Percentiles rank a stretch among this genome's conserved stretches.
Conservation (phyloP, 2,329 filamentous ascomycete genomes). For the Fusarium penzigii region DNA sequence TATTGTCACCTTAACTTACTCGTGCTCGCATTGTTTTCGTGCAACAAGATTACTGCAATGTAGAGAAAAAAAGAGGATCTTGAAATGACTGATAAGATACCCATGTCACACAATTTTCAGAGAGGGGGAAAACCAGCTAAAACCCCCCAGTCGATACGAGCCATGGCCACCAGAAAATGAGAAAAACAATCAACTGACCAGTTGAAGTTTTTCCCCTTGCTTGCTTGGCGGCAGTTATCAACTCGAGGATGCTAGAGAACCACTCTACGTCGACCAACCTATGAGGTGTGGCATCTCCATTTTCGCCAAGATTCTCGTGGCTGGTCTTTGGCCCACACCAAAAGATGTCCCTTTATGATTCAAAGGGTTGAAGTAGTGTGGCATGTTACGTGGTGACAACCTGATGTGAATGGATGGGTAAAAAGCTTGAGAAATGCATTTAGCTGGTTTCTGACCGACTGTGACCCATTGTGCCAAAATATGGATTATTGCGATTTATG, state of each 20-base stretch:
- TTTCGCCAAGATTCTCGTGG: constrained; percentile 17
- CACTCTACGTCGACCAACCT: background rate
- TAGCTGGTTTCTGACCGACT: too few species aligned
- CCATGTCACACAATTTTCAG: background rate
- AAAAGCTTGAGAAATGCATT: too few species aligned
- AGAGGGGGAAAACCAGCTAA: too few species aligned
- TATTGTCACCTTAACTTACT: background rate
- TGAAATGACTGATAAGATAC: background rate
- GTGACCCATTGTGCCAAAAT: too few species aligned
- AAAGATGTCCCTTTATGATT: constrained; percentile 7
- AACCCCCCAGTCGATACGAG: background rate
- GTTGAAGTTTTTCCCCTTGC: background rate
- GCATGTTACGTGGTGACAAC: background rate
- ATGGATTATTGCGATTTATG: too few species aligned
- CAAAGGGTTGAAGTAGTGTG: background rate
- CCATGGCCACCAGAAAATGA: background rate
- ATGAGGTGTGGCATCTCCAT: constrained; percentile 5
- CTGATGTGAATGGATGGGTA: too few species aligned
- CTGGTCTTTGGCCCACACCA: constrained; percentile 17
- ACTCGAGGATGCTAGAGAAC: background rate
- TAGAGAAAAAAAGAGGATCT: background rate
- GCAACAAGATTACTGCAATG: background rate
- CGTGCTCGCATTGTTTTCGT: background rate
- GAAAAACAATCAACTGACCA: constrained; percentile 3
- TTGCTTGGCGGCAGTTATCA: constrained; percentile 10